A percentile compares a stretch with the other conserved stretches of the same genome.
These are phyloP conservation scores for Penicillium riverlandense DNA, from an alignment of 495 filamentous ascomycete species.

Conservation along the genomic window DNA sequence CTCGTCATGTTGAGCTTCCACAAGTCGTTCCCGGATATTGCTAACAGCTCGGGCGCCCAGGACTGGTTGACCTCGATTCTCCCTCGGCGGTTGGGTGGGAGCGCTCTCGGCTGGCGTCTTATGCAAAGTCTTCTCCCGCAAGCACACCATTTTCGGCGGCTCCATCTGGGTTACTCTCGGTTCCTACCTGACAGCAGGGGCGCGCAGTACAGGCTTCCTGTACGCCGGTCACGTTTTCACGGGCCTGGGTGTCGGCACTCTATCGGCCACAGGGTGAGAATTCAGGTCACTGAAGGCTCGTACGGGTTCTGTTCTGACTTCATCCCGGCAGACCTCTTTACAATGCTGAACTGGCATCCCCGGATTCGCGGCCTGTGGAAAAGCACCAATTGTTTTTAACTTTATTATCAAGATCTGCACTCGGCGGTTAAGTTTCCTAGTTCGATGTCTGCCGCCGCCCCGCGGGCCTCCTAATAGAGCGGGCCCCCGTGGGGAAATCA, in stretches of 20 bases:
- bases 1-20: not conserved
- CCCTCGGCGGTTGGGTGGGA: conserved; percentile 59
- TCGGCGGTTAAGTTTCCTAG: too few relatives aligned
- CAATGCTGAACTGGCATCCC: conserved; percentile 24
- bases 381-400: too few relatives aligned
- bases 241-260: conserved; percentile 15
- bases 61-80: conserved; percentile 67
- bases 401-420: too few relatives aligned
- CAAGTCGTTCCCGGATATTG: not conserved
- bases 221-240: conserved; percentile 67
- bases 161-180: conserved; percentile 60
- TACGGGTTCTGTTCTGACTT: not conserved
- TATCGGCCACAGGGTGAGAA: not conserved
- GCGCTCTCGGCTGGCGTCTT: conserved; percentile 61
- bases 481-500: too few relatives aligned
- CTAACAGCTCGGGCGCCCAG: conserved; percentile 12
- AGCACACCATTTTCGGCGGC: conserved; percentile 61
- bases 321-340: conserved; percentile 41
- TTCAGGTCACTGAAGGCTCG: not conserved
- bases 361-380: too few relatives aligned
- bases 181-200: conserved; percentile 53
- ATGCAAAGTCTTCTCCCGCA: conserved; percentile 60
- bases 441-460: too few relatives aligned
- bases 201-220: conserved; percentile 43
- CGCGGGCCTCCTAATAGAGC: too few relatives aligned